Conservation (phyloP, 2,329 filamentous ascomycete species). For the Aphanocladium album region DNA sequence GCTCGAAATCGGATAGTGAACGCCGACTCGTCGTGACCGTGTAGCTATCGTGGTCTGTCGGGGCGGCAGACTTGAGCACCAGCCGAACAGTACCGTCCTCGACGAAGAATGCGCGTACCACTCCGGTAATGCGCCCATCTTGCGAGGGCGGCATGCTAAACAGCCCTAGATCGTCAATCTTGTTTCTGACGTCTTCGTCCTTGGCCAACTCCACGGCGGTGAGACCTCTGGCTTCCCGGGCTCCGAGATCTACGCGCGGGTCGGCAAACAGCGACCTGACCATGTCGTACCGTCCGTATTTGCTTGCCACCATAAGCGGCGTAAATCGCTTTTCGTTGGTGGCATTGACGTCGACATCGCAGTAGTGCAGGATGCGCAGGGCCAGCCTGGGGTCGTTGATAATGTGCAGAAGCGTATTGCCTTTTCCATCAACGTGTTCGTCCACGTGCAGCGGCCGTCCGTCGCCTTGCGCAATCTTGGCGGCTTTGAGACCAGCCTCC, state of each 20-base stretch:
- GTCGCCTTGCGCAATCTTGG: slow-evolving; percentile 70
- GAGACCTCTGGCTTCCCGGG: slow-evolving; percentile 79
- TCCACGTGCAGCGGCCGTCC: slow-evolving; percentile 79
- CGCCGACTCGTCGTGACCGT: slow-evolving; percentile 92
- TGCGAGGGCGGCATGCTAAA: slow-evolving; percentile 67
- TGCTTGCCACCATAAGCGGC: slow-evolving; percentile 95
- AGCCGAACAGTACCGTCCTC: slow-evolving; percentile 92
- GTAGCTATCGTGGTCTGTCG: slow-evolving; percentile 73
- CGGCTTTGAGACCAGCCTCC: slow-evolving; percentile 68
- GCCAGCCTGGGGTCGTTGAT: slow-evolving; percentile 81
- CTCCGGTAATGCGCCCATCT: slow-evolving; percentile 81
- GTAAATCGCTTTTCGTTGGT: slow-evolving; percentile 95
- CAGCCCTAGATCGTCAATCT: slow-evolving; percentile 88
- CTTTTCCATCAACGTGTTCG: slow-evolving; percentile 86
- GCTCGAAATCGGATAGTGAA: slow-evolving; percentile 85
- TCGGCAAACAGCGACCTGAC: slow-evolving; percentile 85
- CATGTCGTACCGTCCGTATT: slow-evolving; percentile 92
- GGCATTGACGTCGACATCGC: slow-evolving; percentile 94
- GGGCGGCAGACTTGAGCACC: slow-evolving; percentile 89
- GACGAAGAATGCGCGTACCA: slow-evolving; percentile 93
- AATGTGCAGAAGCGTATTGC: slow-evolving; percentile 93
- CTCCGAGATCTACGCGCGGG: slow-evolving; percentile 75
- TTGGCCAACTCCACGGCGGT: slow-evolving; percentile 96
- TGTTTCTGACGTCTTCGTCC: slow-evolving; percentile 93
- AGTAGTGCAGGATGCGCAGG: slow-evolving; percentile 68